A percentile compares a stretch with the other conserved stretches of the same genome.
These are phyloP conservation scores for Martiniozyma asiatica DNA, from an alignment of 1,139 yeast species.

Conservation along the genomic window DNA sequence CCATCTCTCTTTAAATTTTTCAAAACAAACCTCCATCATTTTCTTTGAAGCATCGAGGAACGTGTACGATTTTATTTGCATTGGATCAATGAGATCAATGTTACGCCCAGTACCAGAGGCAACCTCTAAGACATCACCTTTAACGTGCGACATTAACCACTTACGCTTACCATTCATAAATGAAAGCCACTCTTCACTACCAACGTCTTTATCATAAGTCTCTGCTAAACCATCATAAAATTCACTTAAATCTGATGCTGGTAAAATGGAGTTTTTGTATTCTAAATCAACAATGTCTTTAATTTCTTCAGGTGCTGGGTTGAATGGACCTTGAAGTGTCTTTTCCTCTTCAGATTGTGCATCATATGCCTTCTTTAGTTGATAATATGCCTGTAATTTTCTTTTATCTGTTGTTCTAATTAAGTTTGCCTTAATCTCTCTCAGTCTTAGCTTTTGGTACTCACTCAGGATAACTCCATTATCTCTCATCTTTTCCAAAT, in stretches of 20 bases:
- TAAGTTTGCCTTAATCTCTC: conserved; percentile 35
- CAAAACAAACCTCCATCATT: conserved; percentile 76
- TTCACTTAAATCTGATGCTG: conserved; percentile 70
- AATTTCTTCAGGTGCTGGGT: conserved; percentile 29
- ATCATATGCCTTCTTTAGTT: conserved; percentile 39
- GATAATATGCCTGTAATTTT: conserved; percentile 31
- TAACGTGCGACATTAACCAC: conserved; percentile 68
- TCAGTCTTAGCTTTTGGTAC: conserved; percentile 50
- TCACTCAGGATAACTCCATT: conserved; percentile 39
- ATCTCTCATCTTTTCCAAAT: conserved; percentile 29
- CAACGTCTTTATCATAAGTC: conserved; percentile 71
- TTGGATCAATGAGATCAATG: conserved; percentile 57
- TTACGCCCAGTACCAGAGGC: conserved; percentile 97
- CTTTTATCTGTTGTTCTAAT: conserved; percentile 31
- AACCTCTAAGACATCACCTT: conserved; percentile 86
- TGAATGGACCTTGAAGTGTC: conserved; percentile 14
- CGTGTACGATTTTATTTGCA: conserved; percentile 56
- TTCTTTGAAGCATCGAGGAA: conserved; percentile 72
- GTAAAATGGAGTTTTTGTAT: conserved; percentile 30
- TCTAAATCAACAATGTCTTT: conserved; percentile 24
- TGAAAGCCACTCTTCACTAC: conserved; percentile 77
- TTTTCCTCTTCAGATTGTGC: conserved; percentile 23
- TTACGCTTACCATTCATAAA: conserved; percentile 74
- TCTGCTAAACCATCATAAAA: conserved; percentile 72
- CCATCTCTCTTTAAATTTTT: conserved; percentile 56